These are phyloP conservation scores for Stentor coeruleus DNA, from an alignment of 73 alveolate genomes.

Conservation along the genomic window DNA sequence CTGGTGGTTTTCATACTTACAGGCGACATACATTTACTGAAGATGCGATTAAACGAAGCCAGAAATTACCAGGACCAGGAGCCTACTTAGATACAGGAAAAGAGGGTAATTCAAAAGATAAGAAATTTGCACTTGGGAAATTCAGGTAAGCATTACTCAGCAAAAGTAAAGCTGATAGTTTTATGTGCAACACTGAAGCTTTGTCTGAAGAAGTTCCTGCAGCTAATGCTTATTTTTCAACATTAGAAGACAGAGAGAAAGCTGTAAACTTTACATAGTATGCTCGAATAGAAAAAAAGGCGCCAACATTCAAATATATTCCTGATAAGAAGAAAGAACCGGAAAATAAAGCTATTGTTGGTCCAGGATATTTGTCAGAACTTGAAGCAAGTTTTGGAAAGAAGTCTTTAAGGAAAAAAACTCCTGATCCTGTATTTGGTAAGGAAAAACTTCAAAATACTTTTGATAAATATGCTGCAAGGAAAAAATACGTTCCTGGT, in stretches of 20 bases:
- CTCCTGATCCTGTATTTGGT: background rate
- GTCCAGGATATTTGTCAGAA: conserved; percentile 20
- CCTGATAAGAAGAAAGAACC: background rate
- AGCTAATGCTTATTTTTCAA: background rate
- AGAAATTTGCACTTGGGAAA: background rate
- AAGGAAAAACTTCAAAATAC: background rate
- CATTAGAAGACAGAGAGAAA: conserved; percentile 20
- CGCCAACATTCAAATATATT: background rate
- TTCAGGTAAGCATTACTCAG: conserved; percentile 3
- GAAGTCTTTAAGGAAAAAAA: background rate
- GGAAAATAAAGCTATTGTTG: background rate
- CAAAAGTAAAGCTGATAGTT: background rate
- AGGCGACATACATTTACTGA: background rate
- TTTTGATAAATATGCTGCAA: background rate
- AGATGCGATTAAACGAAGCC: background rate
- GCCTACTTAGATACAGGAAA: background rate
- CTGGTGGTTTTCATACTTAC: background rate
- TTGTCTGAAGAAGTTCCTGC: conserved; percentile 25
- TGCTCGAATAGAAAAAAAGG: background rate
- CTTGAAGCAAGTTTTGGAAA: background rate
- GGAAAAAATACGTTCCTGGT: background rate
- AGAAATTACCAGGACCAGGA: conserved; percentile 7
- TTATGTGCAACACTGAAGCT: background rate
- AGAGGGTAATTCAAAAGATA: background rate
- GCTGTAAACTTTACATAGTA: background rate